Evolutionary conservation across 1,284 basidiomycete genomes (phyloP), one percentile per base, ranked within the genome.

Genomic region (Sanghuangporus sanghuang): DNA sequence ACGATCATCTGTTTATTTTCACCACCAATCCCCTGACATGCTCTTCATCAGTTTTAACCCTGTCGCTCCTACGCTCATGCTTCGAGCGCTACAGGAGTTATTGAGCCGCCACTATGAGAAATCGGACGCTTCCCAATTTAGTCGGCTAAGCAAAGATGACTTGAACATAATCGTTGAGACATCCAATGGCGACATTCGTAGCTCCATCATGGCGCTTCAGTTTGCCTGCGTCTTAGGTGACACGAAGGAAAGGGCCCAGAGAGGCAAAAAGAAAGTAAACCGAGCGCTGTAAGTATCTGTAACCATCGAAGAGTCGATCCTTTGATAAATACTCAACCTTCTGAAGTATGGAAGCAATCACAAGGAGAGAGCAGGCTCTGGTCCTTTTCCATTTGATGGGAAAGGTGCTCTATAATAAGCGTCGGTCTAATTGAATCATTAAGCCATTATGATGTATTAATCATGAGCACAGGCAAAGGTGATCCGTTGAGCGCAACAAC

Each of bases 331-430:
- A 32, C 40, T 12, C 21, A 14, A 57, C 1, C 6, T 27, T n/a
- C 27, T 46, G n/a, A 23, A 50, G 23, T 16, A 68, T 95, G 67
- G 88, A 93, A 71, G 82, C 85, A 2, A 81, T 95, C 0, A 91
- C 92, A 16, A 78, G 89, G 60, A 80, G 94, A 57, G 96, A 98
- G 70, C 89, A 94, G 69, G 91, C 88, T 62, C 77, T 99, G 8
- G 87, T 85, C 2, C 77, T 99, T 46, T 99, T 98, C 71, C 97
- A 98, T 76, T 78, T 98, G 6, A 78, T 99, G 42, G 97, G 96
- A 6, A 96, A 93, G 75, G 84, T 98, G 2, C 75, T 99, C 57
- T 99, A 96, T 74, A 98, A 97, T 75, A 99, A 98, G 75, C 85
- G 96, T 93, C 64, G 64, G 85, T 76, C n/a, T 32, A 50, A 7